phyloP scores from a whole-genome alignment of 2,329 filamentous ascomycete genomes.

The Aspergillus sp. region DNA sequence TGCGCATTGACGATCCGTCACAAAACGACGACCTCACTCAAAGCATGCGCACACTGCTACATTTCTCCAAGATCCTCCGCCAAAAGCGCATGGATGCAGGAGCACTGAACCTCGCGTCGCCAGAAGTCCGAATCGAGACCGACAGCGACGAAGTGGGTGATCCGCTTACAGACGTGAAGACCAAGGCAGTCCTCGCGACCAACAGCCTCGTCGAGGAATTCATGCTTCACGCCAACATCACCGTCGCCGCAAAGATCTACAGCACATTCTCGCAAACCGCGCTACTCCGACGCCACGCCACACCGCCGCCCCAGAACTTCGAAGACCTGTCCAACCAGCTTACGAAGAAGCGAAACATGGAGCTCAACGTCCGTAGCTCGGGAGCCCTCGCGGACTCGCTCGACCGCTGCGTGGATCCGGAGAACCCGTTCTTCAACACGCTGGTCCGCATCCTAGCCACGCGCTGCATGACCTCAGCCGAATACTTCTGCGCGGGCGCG shows the following conservation, averaged over 20 bases:
- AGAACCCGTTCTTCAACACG: slow-evolving; percentile 95
- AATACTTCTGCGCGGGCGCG: slow-evolving; percentile 94
- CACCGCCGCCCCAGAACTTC: slow-evolving; percentile 92
- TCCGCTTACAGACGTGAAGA: slow-evolving; percentile 82
- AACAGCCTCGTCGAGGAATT: slow-evolving; percentile 98
- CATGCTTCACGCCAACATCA: slow-evolving; percentile 97
- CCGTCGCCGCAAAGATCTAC: slow-evolving; percentile 83
- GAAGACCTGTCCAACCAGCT: slow-evolving; percentile 88
- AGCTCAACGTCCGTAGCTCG: slow-evolving; percentile 75
- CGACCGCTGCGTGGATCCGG: slow-evolving; percentile 68
- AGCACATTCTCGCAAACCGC: slow-evolving; percentile 90
- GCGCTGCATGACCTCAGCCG: slow-evolving; percentile 97
- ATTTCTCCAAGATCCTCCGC: slow-evolving; percentile 83
- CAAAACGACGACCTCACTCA: slow-evolving; percentile 82
- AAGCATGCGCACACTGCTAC: slow-evolving; percentile 78
- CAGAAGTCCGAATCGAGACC: slow-evolving; percentile 90
- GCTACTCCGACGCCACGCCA: slow-evolving; percentile 80
- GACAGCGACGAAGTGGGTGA: slow-evolving; percentile 95
- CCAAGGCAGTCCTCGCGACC: slow-evolving; percentile 85
- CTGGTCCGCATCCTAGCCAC: slow-evolving; percentile 95
- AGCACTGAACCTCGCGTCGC: slow-evolving; percentile 90
- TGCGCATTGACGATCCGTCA: slow-evolving; percentile 80
- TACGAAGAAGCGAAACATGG: slow-evolving; percentile 71
- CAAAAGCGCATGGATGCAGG: slow-evolving; percentile 95
- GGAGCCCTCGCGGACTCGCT: slow-evolving; percentile 89